Conservation (phyloP, 345 rosid genomes). For the Pistacia atlantica region DNA sequence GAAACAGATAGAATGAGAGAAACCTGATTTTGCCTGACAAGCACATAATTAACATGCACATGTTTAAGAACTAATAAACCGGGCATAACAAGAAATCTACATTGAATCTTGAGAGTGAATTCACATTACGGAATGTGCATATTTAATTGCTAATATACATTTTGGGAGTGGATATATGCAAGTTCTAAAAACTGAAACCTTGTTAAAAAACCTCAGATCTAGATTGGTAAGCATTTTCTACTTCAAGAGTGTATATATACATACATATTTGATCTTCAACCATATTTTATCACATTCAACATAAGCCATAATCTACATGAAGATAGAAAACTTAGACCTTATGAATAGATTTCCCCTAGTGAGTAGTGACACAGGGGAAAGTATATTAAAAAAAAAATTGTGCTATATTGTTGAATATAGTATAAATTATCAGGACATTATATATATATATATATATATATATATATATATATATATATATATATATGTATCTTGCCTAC, state of each 20-base stretch:
- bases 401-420: slow-evolving; percentile 3
- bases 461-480: too few relatives aligned
- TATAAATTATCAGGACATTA: not conserved
- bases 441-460: not conserved
- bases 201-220: not conserved
- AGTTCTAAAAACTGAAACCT: not conserved
- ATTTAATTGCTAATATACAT: not conserved
- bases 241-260: not conserved
- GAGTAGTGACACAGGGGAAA: not conserved
- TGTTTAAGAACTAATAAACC: not conserved
- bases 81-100: not conserved
- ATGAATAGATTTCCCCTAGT: not conserved
- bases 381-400: not conserved
- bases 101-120: not conserved
- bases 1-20: not conserved
- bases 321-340: not conserved
- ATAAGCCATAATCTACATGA: not conserved
- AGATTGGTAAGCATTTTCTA: not conserved
- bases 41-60: not conserved
- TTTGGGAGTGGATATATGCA: not conserved
- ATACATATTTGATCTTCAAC: not conserved
- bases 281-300: not conserved
- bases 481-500: not conserved
- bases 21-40: not conserved
- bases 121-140: too few relatives aligned